These are phyloP conservation scores for Sclerotinia glacialis DNA, from an alignment of 2,329 filamentous ascomycete species.

Conservation along the genomic window DNA sequence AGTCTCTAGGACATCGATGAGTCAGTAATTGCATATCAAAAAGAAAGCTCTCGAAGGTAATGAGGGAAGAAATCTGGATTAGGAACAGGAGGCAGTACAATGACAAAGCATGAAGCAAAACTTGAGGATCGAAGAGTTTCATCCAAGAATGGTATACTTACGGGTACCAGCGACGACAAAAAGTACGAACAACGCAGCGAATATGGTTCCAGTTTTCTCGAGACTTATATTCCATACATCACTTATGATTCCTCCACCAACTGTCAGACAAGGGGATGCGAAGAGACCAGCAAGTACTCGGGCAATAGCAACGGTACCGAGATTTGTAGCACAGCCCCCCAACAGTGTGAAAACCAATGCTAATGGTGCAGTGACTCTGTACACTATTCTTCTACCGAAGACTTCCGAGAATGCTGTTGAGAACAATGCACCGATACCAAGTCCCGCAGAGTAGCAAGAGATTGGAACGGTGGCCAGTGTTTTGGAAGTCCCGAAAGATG, in stretches of 20 bases:
- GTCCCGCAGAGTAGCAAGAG: constrained; percentile 22
- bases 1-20: background rate
- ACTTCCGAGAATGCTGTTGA: constrained; percentile 22
- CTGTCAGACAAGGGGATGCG: constrained; percentile 18
- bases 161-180: constrained; percentile 19
- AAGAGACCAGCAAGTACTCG: constrained; percentile 22
- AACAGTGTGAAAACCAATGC: constrained; percentile 24
- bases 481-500: constrained; percentile 11
- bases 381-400: constrained; percentile 21
- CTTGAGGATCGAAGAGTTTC: background rate
- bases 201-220: constrained; percentile 22
- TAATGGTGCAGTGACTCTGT: constrained; percentile 19
- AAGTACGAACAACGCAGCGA: constrained; percentile 22
- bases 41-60: background rate
- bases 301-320: constrained; percentile 15
- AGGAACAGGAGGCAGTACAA: too few species aligned
- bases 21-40: background rate
- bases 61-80: too few species aligned
- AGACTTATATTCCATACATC: constrained; percentile 25
- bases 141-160: background rate
- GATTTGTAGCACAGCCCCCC: constrained; percentile 15
- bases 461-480: constrained; percentile 22
- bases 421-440: constrained; percentile 24
- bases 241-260: constrained; percentile 23
- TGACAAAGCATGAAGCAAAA: background rate